phyloP scores from a whole-genome alignment of 2,329 filamentous ascomycete species.

The Fusarium acutatum region DNA sequence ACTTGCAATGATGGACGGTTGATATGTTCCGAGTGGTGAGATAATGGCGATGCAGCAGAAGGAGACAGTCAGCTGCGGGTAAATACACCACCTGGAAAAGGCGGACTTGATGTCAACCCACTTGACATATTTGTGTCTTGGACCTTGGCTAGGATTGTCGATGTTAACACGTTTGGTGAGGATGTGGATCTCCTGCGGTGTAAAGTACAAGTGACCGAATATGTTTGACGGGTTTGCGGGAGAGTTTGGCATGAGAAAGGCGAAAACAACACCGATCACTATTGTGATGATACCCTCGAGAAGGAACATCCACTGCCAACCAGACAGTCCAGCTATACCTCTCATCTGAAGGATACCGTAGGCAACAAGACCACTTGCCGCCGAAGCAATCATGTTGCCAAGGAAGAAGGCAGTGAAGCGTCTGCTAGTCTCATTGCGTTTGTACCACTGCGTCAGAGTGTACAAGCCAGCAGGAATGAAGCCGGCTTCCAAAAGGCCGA shows the following conservation, averaged over 20 bases:
- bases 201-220: not conserved
- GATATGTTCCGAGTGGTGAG: constrained; percentile 10
- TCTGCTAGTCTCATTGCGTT: constrained; percentile 53
- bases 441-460: constrained; percentile 57
- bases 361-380: constrained; percentile 13
- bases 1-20: constrained; percentile 4
- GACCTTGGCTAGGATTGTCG: not conserved
- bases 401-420: constrained; percentile 55
- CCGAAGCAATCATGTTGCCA: constrained; percentile 52
- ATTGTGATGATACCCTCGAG: not conserved
- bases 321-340: constrained; percentile 44
- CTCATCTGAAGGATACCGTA: not conserved
- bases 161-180: not conserved
- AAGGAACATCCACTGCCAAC: constrained; percentile 49
- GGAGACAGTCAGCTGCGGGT: constrained; percentile 4
- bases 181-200: not conserved
- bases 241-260: not conserved
- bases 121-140: not conserved
- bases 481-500: not conserved
- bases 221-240: not conserved
- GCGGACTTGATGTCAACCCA: constrained; percentile 6
- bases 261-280: not conserved
- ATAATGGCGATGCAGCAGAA: constrained; percentile 19
- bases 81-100: constrained; percentile 7
- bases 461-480: constrained; percentile 52